These are phyloP conservation scores for Venturia asperata DNA, from an alignment of 2,329 filamentous ascomycete species.

Conservation along the genomic window DNA sequence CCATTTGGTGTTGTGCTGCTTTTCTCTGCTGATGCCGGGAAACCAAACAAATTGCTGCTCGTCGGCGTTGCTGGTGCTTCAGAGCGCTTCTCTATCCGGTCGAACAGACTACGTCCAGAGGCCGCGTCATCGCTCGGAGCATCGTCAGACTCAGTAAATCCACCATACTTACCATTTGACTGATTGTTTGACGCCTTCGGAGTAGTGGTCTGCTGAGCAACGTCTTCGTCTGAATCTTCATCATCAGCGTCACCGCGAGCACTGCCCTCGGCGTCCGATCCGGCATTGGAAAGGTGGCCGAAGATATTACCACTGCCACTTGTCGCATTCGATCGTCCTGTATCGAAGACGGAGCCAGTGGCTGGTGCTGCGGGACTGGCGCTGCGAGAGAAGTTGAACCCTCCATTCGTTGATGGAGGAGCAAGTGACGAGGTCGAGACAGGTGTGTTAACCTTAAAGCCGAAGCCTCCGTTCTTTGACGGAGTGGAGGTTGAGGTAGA, in stretches of 20 bases:
- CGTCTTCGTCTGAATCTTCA: slow-evolving; percentile 26
- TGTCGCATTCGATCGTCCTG: neutral
- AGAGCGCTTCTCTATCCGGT: slow-evolving; percentile 1
- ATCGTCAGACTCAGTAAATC: slow-evolving; percentile 8
- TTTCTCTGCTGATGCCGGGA: neutral
- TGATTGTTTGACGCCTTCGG: neutral
- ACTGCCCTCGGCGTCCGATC: slow-evolving; percentile 9
- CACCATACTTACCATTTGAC: neutral
- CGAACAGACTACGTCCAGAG: slow-evolving; percentile 13
- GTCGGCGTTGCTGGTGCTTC: neutral
- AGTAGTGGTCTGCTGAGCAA: slow-evolving; percentile 5
- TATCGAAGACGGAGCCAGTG: slow-evolving; percentile 16
- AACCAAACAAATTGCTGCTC: slow-evolving; percentile 5
- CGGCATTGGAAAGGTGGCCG: slow-evolving; percentile 11
- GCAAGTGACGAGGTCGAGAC: slow-evolving; percentile 1
- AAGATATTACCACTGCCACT: slow-evolving; percentile 18
- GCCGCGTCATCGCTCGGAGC: neutral
- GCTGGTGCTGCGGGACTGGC: slow-evolving; percentile 13
- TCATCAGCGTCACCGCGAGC: slow-evolving; percentile 28
- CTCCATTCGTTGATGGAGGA: slow-evolving; percentile 13
- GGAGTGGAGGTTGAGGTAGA: neutral
- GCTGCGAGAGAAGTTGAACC: slow-evolving; percentile 12
- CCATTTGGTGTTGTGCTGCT: slow-evolving; percentile 18
- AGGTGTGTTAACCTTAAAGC: neutral
- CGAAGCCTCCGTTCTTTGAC: neutral